These are phyloP conservation scores for Xylaria arbuscula DNA, from an alignment of 2,329 filamentous ascomycete genomes.

Conservation along the genomic window DNA sequence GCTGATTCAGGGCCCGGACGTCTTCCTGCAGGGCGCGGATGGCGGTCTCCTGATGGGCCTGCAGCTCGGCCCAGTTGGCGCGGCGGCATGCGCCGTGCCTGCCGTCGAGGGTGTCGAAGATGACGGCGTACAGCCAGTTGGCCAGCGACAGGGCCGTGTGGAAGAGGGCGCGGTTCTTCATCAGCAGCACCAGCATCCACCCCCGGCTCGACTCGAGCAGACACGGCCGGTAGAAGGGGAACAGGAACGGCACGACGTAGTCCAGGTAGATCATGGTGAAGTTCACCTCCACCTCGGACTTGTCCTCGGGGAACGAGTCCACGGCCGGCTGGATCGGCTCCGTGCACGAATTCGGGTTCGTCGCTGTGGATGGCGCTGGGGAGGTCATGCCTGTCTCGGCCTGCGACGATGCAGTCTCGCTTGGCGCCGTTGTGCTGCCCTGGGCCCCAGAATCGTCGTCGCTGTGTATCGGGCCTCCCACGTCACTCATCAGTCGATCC, in stretches of 20 bases:
- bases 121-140: constrained; percentile 66
- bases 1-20: constrained; percentile 51
- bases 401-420: constrained; percentile 14
- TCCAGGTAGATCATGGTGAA: constrained; percentile 71
- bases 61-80: constrained; percentile 54
- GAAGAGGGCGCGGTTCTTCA: constrained; percentile 67
- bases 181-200: constrained; percentile 69
- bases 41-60: constrained; percentile 58
- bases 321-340: constrained; percentile 4
- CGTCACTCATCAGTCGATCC: constrained; percentile 24
- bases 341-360: neutral
- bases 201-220: constrained; percentile 67
- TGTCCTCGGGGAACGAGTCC: constrained; percentile 31
- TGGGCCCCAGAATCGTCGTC: constrained; percentile 8
- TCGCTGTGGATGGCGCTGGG: constrained; percentile 19
- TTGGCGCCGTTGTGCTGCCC: constrained; percentile 3
- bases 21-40: constrained; percentile 58
- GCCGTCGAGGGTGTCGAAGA: constrained; percentile 52
- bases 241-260: constrained; percentile 70
- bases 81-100: constrained; percentile 51
- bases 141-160: constrained; percentile 67
- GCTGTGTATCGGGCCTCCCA: neutral
- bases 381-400: neutral
- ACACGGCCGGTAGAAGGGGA: constrained; percentile 70
- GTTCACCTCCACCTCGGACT: constrained; percentile 43